These are phyloP conservation scores for Orbilia blumenaviensis DNA, from an alignment of 2,329 filamentous ascomycete species.

Conservation along the genomic window DNA sequence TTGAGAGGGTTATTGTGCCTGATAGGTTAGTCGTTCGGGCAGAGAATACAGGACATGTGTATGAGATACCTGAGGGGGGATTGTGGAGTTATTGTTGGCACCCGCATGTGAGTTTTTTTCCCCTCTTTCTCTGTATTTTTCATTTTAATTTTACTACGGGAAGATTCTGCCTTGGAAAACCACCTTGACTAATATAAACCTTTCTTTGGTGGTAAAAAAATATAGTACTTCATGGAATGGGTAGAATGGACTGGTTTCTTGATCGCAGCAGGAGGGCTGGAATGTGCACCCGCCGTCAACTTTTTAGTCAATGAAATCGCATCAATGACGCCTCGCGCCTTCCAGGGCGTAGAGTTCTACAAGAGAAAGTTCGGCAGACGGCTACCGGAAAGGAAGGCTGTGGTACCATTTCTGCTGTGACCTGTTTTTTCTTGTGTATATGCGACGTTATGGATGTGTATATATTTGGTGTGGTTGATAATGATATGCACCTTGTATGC, in stretches of 20 bases:
- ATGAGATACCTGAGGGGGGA: constrained; percentile 76
- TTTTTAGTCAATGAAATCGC: constrained; percentile 87
- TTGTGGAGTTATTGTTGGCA: constrained; percentile 84
- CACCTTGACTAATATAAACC: no score
- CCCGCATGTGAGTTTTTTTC: constrained; percentile 69
- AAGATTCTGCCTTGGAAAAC: no score
- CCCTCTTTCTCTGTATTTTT: not conserved
- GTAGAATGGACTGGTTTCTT: constrained; percentile 92
- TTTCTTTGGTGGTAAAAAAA: no score
- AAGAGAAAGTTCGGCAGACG: constrained; percentile 85
- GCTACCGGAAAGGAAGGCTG: constrained; percentile 60
- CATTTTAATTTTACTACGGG: not conserved
- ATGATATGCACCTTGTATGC: no score
- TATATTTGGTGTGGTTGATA: not conserved
- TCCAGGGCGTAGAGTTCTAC: constrained; percentile 87
- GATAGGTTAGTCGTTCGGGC: constrained; percentile 59
- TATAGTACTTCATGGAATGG: constrained; percentile 87
- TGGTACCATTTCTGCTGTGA: constrained; percentile 56
- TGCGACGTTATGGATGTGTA: no score
- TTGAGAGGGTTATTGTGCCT: constrained; percentile 72
- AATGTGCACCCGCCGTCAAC: constrained; percentile 76
- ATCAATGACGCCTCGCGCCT: constrained; percentile 88
- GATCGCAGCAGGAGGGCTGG: constrained; percentile 70
- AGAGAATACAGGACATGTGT: constrained; percentile 55
- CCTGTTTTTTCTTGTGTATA: not conserved